Evolutionary conservation across 2,329 filamentous ascomycete species (phyloP).

Genomic region (Arachnopeziza araneosa): DNA sequence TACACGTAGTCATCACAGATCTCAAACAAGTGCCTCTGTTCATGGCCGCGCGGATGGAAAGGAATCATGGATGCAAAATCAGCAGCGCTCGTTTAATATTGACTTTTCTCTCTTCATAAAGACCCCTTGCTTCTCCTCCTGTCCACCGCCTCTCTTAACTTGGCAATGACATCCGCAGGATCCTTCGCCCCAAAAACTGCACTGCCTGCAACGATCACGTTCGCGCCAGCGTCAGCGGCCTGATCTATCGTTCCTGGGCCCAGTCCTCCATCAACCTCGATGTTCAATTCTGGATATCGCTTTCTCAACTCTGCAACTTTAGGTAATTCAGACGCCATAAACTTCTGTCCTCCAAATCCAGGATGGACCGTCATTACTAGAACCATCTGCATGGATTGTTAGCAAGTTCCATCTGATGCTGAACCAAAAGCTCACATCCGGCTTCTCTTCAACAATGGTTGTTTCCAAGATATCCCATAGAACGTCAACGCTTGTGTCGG

Average conservation of each 20-base stretch:
- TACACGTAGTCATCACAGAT: too few relatives aligned
- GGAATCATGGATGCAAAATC: too few relatives aligned
- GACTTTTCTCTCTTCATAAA: slow-evolving; percentile 10
- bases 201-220: slow-evolving; percentile 95
- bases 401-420: not conserved
- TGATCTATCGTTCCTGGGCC: slow-evolving; percentile 86
- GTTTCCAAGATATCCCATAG: slow-evolving; percentile 84
- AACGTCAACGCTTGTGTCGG: slow-evolving; percentile 83
- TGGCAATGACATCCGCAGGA: slow-evolving; percentile 78
- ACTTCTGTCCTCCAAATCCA: slow-evolving; percentile 96
- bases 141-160: slow-evolving; percentile 75
- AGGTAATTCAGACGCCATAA: slow-evolving; percentile 92
- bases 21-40: not conserved
- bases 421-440: slow-evolving; percentile 62
- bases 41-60: not conserved
- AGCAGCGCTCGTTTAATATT: too few relatives aligned
- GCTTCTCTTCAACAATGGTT: slow-evolving; percentile 65
- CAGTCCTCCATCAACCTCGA: slow-evolving; percentile 93
- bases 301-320: slow-evolving; percentile 82
- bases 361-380: slow-evolving; percentile 98
- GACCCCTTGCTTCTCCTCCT: slow-evolving; percentile 36
- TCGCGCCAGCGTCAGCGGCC: slow-evolving; percentile 90
- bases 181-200: slow-evolving; percentile 92
- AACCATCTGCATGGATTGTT: slow-evolving; percentile 66
- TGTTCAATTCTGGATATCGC: slow-evolving; percentile 87